A percentile compares a stretch with the other conserved stretches of the same genome.
phyloP scores from a whole-genome alignment of 352 stramenopile species.

The Pythium chondricola region DNA sequence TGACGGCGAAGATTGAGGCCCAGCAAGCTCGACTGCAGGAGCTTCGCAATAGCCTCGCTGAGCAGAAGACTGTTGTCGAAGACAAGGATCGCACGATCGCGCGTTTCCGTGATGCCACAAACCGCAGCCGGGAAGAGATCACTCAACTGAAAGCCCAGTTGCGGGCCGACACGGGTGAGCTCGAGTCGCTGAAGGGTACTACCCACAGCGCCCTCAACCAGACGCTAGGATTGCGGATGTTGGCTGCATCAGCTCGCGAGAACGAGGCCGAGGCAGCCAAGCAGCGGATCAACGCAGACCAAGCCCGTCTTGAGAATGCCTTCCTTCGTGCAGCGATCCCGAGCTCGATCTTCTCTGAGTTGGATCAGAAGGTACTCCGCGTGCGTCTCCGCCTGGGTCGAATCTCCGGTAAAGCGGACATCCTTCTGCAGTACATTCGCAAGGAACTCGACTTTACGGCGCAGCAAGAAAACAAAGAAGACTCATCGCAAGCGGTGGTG shows the following conservation, averaged over 20 bases:
- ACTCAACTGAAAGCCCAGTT: constrained; percentile 67
- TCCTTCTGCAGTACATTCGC: constrained; percentile 57
- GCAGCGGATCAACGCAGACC: constrained; percentile 58
- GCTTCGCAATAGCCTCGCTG: constrained; percentile 39
- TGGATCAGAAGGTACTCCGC: constrained; percentile 65
- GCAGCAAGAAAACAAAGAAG: constrained; percentile 36
- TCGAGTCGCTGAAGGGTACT: constrained; percentile 72
- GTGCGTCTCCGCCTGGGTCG: constrained; percentile 59
- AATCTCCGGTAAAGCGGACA: constrained; percentile 60
- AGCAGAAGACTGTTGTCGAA: constrained; percentile 57
- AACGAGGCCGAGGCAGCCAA: constrained; percentile 65
- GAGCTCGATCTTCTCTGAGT: constrained; percentile 64
- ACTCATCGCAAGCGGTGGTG: constrained; percentile 17
- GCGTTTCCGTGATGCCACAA: constrained; percentile 67
- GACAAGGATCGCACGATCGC: constrained; percentile 79
- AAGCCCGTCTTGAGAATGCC: constrained; percentile 56
- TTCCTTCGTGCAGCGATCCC: constrained; percentile 66
- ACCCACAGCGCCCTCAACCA: constrained; percentile 68
- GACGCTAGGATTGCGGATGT: constrained; percentile 57
- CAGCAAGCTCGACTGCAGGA: constrained; percentile 48
- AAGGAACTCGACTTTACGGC: constrained; percentile 51
- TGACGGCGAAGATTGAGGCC: constrained; percentile 62
- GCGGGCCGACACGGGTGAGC: constrained; percentile 52
- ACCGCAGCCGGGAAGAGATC: constrained; percentile 69
- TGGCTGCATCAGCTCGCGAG: constrained; percentile 51